Percentiles rank a stretch among this genome's conserved stretches.
Evolutionary conservation across 257 asterid species (phyloP).

Genomic region (Paulownia fortunei): DNA sequence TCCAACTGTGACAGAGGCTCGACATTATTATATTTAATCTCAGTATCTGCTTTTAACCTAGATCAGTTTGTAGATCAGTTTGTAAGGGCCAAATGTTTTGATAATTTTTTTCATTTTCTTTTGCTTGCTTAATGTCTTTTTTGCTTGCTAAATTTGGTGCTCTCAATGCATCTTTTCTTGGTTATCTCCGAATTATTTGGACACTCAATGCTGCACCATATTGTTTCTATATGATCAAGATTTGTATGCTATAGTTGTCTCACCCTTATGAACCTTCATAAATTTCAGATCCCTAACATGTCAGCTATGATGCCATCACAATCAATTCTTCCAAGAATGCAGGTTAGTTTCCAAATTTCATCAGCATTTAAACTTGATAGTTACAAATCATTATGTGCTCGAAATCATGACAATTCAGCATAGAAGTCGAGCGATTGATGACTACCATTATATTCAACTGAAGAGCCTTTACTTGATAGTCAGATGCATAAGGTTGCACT

Average conservation of each 20-base stretch:
- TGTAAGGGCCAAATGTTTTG: neutral
- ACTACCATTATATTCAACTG: neutral
- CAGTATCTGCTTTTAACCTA: neutral
- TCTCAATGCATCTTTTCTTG: conserved; percentile 14
- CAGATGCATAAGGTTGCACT: conserved; percentile 1
- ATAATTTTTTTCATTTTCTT: neutral
- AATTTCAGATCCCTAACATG: conserved; percentile 87
- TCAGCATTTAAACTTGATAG: conserved; percentile 21
- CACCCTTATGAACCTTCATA: conserved; percentile 26
- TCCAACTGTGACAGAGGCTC: conserved; percentile 2
- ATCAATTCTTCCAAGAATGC: conserved; percentile 74
- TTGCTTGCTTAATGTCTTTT: neutral
- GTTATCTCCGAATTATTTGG: conserved; percentile 2
- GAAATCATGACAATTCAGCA: neutral
- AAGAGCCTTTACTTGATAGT: conserved; percentile 13
- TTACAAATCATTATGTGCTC: neutral
- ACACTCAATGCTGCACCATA: conserved; percentile 8
- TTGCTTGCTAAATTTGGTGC: conserved; percentile 6
- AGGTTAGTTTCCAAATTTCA: conserved; percentile 55
- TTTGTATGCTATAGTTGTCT: conserved; percentile 28
- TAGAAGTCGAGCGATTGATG: neutral
- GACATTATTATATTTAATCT: neutral
- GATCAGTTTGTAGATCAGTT: no score
- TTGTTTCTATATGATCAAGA: conserved; percentile 19
- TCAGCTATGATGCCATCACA: conserved; percentile 94